phyloP scores from a whole-genome alignment of 2,329 filamentous ascomycete species.

The Hypoxylon sp. region DNA sequence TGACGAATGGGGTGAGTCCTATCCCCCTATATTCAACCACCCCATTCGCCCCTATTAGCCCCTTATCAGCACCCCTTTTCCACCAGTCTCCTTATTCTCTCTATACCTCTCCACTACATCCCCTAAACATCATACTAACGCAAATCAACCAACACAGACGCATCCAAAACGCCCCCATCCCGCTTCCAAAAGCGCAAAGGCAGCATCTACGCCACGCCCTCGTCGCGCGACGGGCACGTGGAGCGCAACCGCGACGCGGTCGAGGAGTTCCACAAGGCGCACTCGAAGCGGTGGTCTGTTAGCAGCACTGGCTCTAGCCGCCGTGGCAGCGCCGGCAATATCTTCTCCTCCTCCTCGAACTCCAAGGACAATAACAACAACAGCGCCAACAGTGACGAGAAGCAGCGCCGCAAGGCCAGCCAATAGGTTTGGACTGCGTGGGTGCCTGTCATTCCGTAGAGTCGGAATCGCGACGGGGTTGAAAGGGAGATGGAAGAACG shows the following conservation, averaged over 20 bases:
- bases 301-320: constrained; percentile 56
- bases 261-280: constrained; percentile 73
- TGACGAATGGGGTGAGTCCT: constrained; percentile 65
- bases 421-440: constrained; percentile 36
- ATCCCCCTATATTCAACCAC: neutral
- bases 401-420: constrained; percentile 41
- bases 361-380: neutral
- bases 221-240: constrained; percentile 75
- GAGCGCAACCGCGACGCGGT: constrained; percentile 68
- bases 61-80: neutral
- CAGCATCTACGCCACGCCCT: constrained; percentile 76
- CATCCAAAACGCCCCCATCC: constrained; percentile 75
- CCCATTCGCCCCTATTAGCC: neutral
- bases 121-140: neutral
- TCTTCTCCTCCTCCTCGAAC: neutral
- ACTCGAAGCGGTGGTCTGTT: constrained; percentile 64
- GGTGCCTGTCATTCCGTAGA: constrained; percentile 35
- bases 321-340: constrained; percentile 33
- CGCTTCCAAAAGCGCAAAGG: constrained; percentile 79
- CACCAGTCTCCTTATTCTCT: neutral
- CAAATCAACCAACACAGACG: constrained; percentile 62
- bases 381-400: neutral
- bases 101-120: neutral
- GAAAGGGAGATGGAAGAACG: neutral
- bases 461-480: neutral